phyloP scores from a whole-genome alignment of 257 asterid species.

The Capsicum pubescens region DNA sequence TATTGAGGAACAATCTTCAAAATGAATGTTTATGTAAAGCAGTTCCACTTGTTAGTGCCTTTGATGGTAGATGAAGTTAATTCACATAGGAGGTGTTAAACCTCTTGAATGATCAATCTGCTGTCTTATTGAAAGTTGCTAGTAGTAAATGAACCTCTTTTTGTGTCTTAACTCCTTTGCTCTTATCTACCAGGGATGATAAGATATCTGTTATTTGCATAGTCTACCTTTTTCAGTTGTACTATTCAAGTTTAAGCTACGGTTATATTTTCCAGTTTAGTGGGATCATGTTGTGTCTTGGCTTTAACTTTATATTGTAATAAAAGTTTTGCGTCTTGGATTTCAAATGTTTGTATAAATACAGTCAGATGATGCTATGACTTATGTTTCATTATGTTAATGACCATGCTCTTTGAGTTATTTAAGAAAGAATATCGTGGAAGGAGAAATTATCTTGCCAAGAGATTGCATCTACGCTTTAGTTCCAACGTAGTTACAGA shows the following conservation, averaged over 20 bases:
- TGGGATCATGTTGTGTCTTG: background rate
- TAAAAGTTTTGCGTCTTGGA: background rate
- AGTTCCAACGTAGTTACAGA: background rate
- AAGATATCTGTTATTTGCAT: background rate
- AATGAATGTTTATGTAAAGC: background rate
- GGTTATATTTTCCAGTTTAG: background rate
- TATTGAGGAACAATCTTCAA: background rate
- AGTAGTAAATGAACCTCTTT: background rate
- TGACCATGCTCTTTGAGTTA: background rate
- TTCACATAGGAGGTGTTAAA: background rate
- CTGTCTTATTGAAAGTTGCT: background rate
- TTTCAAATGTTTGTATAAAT: background rate
- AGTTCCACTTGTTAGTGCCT: background rate
- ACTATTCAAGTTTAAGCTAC: background rate
- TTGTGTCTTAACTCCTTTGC: background rate
- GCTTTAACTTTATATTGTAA: background rate
- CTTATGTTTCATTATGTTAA: background rate
- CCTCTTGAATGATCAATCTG: constrained; percentile 13
- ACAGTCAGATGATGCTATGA: background rate
- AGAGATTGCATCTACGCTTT: background rate
- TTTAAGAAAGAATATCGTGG: background rate
- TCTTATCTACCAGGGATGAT: background rate
- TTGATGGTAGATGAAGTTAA: background rate
- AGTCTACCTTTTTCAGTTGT: background rate
- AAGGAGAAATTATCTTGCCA: background rate